Evolutionary conservation across 805 yeast genomes (phyloP).

Genomic region (Candida nitratophila): DNA sequence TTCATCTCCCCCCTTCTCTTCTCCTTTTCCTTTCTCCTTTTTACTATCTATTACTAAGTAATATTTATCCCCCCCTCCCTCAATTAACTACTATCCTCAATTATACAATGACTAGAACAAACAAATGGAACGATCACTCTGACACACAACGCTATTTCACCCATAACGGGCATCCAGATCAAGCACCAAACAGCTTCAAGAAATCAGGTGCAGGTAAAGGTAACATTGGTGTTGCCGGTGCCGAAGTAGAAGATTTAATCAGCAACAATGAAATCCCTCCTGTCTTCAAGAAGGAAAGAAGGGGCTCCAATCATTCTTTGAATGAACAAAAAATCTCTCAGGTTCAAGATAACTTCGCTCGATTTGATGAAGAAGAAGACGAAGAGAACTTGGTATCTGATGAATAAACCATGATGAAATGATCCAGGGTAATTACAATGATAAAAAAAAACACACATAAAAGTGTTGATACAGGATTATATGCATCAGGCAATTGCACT

Average conservation of each 20-base stretch:
- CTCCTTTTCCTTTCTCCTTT: too few relatives aligned
- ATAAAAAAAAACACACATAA: too few relatives aligned
- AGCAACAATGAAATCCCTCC: conserved; percentile 50
- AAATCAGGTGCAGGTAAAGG: conserved; percentile 81
- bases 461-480: too few relatives aligned
- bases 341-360: conserved; percentile 11
- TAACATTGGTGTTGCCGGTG: conserved; percentile 84
- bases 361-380: not conserved
- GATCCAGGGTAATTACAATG: too few relatives aligned
- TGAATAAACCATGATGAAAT: too few relatives aligned
- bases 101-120: conserved; percentile 58
- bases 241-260: conserved; percentile 60
- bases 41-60: too few relatives aligned
- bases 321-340: conserved; percentile 33
- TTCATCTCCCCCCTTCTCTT: too few relatives aligned
- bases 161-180: conserved; percentile 61
- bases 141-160: conserved; percentile 64
- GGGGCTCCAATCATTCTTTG: conserved; percentile 42
- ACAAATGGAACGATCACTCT: conserved; percentile 54
- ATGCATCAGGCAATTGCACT: too few relatives aligned
- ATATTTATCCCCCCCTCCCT: too few relatives aligned
- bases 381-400: not conserved
- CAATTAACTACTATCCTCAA: too few relatives aligned
- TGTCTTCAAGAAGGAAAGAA: conserved; percentile 36
- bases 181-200: conserved; percentile 71